Percentiles rank a stretch among this genome's conserved stretches.
phyloP scores from a whole-genome alignment of 371 early-diverging fungal species.

The Mortierella polycephala region DNA sequence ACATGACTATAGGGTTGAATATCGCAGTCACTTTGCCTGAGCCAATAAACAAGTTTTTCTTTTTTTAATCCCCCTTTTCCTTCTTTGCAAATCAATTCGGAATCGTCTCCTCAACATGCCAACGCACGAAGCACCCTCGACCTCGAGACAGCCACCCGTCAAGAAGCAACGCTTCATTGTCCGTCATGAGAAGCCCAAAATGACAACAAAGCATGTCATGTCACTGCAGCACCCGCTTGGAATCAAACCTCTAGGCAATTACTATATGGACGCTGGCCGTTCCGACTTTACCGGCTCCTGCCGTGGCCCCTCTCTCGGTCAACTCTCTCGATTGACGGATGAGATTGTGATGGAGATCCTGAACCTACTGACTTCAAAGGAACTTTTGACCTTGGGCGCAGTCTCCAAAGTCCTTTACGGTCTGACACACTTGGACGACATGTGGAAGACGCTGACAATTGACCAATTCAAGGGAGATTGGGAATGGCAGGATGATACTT shows the following conservation, averaged over 20 bases:
- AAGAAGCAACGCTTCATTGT: conserved; percentile 51
- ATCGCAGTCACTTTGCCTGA: too few species aligned
- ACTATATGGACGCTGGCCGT: conserved; percentile 56
- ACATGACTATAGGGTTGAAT: too few species aligned
- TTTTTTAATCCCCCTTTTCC: too few species aligned
- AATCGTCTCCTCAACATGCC: conserved; percentile 21
- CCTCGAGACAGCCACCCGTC: conserved; percentile 18
- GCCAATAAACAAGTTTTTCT: too few species aligned
- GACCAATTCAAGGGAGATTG: conserved; percentile 60
- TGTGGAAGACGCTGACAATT: conserved; percentile 64
- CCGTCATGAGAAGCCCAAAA: conserved; percentile 49
- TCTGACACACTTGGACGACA: conserved; percentile 61
- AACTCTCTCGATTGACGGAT: conserved; percentile 58
- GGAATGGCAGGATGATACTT: conserved; percentile 58
- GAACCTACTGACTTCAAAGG: conserved; percentile 33
- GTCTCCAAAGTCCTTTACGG: conserved; percentile 59
- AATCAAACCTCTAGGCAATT: conserved; percentile 72
- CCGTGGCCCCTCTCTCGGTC: conserved; percentile 59
- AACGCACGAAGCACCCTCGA: conserved; percentile 26
- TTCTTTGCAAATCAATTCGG: too few species aligned
- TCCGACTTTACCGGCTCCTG: conserved; percentile 51
- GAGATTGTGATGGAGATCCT: conserved; percentile 59
- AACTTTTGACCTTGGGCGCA: conserved; percentile 56
- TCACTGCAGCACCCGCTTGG: conserved; percentile 62
- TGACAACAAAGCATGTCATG: conserved; percentile 51